Conservation (phyloP, 2,329 filamentous ascomycete genomes). For the Blastomyces silverae region DNA sequence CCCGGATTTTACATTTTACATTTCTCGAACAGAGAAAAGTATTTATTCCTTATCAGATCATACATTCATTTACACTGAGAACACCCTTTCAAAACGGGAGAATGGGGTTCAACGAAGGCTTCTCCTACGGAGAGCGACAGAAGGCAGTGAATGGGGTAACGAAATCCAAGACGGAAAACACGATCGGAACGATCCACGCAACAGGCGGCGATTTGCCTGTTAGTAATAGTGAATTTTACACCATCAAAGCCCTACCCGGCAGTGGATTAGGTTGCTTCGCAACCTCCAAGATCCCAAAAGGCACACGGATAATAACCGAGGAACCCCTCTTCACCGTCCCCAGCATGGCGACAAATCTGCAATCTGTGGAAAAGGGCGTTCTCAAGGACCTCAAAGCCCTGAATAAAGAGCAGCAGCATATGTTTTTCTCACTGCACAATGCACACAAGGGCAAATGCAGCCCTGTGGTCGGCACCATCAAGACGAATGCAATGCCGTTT, state of each 20-base stretch:
- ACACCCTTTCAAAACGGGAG: not conserved
- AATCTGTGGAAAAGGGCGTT: constrained; percentile 4
- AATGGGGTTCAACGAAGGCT: constrained; percentile 11
- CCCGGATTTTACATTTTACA: not conserved
- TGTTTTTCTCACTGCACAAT: constrained; percentile 17
- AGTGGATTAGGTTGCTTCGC: constrained; percentile 16
- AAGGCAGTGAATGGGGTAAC: not conserved
- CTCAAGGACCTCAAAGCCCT: constrained; percentile 12
- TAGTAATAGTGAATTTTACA: constrained; percentile 12
- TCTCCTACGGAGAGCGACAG: constrained; percentile 10
- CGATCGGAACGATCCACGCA: not conserved
- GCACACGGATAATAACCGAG: constrained; percentile 17
- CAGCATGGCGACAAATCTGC: not conserved
- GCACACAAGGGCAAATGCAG: constrained; percentile 13
- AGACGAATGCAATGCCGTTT: constrained; percentile 17
- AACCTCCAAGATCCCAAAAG: constrained; percentile 15
- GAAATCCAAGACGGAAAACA: not conserved
- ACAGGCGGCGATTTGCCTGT: not conserved
- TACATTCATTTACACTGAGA: not conserved
- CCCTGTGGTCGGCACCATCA: constrained; percentile 14
- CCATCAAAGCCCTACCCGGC: constrained; percentile 13
- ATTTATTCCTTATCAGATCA: not conserved
- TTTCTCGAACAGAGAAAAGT: not conserved
- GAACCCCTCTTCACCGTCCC: constrained; percentile 15
- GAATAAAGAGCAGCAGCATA: constrained; percentile 14